Evolutionary conservation across 2,329 filamentous ascomycete genomes (phyloP).

Genomic region (Hymenoscyphus scutula): DNA sequence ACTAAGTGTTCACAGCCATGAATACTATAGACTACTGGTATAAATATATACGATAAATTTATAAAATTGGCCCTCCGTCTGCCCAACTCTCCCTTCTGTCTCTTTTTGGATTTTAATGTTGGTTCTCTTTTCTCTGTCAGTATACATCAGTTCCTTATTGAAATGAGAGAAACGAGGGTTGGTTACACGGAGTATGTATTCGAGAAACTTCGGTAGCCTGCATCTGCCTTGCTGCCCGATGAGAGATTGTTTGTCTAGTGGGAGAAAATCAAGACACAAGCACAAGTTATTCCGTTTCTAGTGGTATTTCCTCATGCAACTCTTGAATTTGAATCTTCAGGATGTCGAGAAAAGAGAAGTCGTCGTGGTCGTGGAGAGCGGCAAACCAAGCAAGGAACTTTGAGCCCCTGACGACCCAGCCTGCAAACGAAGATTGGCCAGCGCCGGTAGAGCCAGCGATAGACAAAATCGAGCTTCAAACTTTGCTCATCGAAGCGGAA

Average conservation of each 20-base stretch:
- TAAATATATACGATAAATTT: too few species aligned
- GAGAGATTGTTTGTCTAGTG: background rate
- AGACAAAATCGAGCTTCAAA: constrained; percentile 2
- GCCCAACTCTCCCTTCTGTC: too few species aligned
- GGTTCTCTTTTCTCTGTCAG: background rate
- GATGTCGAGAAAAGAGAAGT: background rate
- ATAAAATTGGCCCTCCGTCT: too few species aligned
- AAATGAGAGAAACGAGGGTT: background rate
- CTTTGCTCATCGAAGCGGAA: background rate
- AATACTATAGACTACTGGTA: too few species aligned
- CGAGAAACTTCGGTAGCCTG: background rate
- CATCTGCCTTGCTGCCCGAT: background rate
- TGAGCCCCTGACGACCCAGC: background rate
- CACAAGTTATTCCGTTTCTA: background rate
- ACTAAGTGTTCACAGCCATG: too few species aligned
- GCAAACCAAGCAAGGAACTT: background rate
- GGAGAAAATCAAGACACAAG: background rate
- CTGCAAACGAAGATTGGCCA: constrained; percentile 2
- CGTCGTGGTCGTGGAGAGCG: background rate
- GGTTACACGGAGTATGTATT: background rate
- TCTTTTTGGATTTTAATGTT: background rate
- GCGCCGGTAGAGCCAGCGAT: background rate
- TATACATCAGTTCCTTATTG: background rate
- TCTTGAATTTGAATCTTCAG: background rate
- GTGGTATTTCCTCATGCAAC: background rate